These are phyloP conservation scores for Fagopyrum homotropicum DNA, from an alignment of 148 eudicot species.

Conservation along the genomic window DNA sequence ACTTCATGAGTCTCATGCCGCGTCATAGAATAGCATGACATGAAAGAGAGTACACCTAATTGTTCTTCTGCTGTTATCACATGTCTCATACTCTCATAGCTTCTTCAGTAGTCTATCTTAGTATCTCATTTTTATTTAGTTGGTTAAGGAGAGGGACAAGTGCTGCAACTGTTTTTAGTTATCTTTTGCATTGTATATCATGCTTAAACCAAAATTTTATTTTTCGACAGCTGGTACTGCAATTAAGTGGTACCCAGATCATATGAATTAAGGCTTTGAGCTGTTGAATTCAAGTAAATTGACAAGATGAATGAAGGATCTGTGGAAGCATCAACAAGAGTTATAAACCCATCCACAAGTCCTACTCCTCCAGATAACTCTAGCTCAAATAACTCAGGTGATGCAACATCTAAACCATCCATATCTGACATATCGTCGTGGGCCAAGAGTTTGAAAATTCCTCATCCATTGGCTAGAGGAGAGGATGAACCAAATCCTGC, in stretches of 20 bases:
- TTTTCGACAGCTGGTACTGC: conserved; percentile 7
- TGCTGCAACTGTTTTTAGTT: not conserved
- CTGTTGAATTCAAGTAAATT: conserved; percentile 20
- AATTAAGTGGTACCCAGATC: not conserved
- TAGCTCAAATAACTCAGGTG: conserved; percentile 27
- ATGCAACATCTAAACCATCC: conserved; percentile 48
- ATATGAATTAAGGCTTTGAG: conserved; percentile 6
- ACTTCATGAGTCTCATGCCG: not conserved
- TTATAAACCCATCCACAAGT: conserved; percentile 25
- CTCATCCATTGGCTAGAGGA: conserved; percentile 42
- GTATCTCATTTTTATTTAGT: not conserved
- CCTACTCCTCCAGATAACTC: conserved; percentile 30
- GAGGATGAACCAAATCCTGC: conserved; percentile 54
- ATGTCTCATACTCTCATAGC: not conserved
- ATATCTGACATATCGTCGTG: conserved; percentile 62
- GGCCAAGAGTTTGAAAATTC: conserved; percentile 74
- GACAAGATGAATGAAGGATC: conserved; percentile 47
- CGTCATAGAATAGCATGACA: not conserved
- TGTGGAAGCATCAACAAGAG: conserved; percentile 28
- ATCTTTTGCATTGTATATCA: not conserved
- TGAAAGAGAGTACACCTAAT: not conserved
- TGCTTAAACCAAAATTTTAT: not conserved
- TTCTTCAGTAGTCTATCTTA: not conserved
- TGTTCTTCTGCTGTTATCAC: not conserved
- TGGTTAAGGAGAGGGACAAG: not conserved